These are phyloP conservation scores for Marasmius tenuissimus DNA, from an alignment of 1,284 basidiomycete species.

Conservation along the genomic window DNA sequence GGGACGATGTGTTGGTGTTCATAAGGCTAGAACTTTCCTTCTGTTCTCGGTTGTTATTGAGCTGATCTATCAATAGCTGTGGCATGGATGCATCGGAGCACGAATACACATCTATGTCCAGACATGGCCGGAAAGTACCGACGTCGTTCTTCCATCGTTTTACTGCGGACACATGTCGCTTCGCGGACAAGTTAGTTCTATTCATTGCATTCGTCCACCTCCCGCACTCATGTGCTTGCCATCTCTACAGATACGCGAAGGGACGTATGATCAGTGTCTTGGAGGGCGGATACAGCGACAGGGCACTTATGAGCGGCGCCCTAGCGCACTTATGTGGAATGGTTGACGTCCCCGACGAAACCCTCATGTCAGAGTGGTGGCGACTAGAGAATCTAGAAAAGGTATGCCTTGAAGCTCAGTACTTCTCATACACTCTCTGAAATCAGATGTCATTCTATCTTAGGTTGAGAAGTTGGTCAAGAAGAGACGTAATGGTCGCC, in stretches of 20 bases:
- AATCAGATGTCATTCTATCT: not conserved
- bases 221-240: not conserved
- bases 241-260: conserved; percentile 40
- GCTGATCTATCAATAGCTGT: conserved; percentile 41
- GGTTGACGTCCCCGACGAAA: conserved; percentile 31
- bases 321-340: conserved; percentile 81
- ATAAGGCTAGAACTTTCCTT: conserved; percentile 64
- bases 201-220: no score
- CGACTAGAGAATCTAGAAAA: conserved; percentile 57
- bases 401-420: conserved; percentile 38
- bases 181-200: conserved; percentile 51
- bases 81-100: conserved; percentile 96
- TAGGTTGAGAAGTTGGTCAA: conserved; percentile 76
- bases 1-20: conserved; percentile 79
- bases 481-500: conserved; percentile 39
- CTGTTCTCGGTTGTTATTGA: not conserved
- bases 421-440: not conserved
- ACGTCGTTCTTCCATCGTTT: conserved; percentile 86
- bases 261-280: conserved; percentile 86
- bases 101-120: conserved; percentile 89
- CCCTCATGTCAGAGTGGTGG: conserved; percentile 70
- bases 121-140: conserved; percentile 90
- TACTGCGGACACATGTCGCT: conserved; percentile 66
- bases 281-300: conserved; percentile 94
- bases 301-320: conserved; percentile 79